Evolutionary conservation across 495 filamentous ascomycete genomes (phyloP), one percentile per base, ranked within the genome.

Genomic region (Neurospora hispaniola): DNA sequence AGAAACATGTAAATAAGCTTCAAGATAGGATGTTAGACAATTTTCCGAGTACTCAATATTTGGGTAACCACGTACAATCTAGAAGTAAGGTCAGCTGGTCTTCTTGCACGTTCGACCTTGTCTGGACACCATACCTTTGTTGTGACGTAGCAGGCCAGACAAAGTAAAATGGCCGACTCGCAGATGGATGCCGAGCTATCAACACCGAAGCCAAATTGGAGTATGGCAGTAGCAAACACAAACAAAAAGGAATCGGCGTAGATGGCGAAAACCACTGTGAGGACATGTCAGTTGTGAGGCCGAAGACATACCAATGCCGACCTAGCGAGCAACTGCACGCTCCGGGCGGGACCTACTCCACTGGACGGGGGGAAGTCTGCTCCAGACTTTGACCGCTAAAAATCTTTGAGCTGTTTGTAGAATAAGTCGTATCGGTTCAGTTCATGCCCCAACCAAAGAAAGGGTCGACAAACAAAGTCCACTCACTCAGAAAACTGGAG

Each of bases 1-100:
- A 87, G 75, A 71, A 88, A 87, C 43, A 83, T 74, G 77, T 88
- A 88, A 40, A 88, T 85, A 41, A 87, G 75, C 85, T 86, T 68
- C 5, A 42, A 18, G 40, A 70, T 46, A 6, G 54, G 74, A 14
- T 77, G 75, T 69, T 73, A 69, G 69, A 16, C 23, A 6, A 11
- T 23, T 23, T 9, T 12, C 20, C 5, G 54, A 18, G 7, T 31
- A 42, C 4, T 31, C 7, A 23, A 42, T 10, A 42, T 12, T 4
- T 4, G 12, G 31, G 9, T 23, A 48, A 43, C 20, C 1, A 76
- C 82, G 71, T 41, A 86, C 84, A 71, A 86, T 83, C 84, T 86
- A 71, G 5, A n/a, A 23, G 9, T 16, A 23, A 42, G 9, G 35
- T 48, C 23, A 48, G 27, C 27, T 66, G n/a, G 14, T n/a, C 35